Base-by-base conservation (phyloP, 2,329 filamentous ascomycete genomes). In the Zymoseptoria brevis region DNA sequence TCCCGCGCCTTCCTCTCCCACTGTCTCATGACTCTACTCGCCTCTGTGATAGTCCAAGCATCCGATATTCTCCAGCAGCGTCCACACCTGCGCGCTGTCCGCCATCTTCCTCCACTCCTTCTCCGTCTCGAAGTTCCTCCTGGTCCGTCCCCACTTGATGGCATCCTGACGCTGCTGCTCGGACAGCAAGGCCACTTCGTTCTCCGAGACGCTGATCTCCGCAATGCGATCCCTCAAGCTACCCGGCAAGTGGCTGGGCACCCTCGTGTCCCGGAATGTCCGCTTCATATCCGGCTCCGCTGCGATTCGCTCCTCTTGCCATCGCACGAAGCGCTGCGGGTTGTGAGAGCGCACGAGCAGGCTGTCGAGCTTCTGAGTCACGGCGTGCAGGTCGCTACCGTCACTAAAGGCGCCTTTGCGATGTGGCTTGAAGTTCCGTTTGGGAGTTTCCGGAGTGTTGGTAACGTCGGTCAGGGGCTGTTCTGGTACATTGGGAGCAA, bases 61-160 rank as follows among this genome's bases (percentile, higher is more conserved):
- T 7, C 66, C 69, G 53, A 75, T 72, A 16, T 62, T 62, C 53
- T 77, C 73, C 35, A 78, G 69, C 55, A 77, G 59, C 62, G 68
- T 70, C 71, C 71, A 73, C 13, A 73, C 69, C 68, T 75, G 74
- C 29, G 67, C 66, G 53, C 68, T 71, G 30, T 69, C 63, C 50
- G 71, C 68, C 67, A 72, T 73, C 57, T 68, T 73, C 55, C 66
- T 65, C 66, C 68, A 71, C 51, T 72, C 71, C 57, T 63, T 64
- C 64, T 72, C 73, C 41, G 57, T 67, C 48, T 45, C 62, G 57
- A 75, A 61, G 6, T 68, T 74, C 29, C 60, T 59, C 22, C 68
- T 68, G 55, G 71, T 65, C 61, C 68, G 66, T 19, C 73, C 74
- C 68, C 72, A 76, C 8, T 60, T 57, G 21, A 73, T 64, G 22